Conservation (phyloP, 2,329 filamentous ascomycete species). For the Penicillium sp. region DNA sequence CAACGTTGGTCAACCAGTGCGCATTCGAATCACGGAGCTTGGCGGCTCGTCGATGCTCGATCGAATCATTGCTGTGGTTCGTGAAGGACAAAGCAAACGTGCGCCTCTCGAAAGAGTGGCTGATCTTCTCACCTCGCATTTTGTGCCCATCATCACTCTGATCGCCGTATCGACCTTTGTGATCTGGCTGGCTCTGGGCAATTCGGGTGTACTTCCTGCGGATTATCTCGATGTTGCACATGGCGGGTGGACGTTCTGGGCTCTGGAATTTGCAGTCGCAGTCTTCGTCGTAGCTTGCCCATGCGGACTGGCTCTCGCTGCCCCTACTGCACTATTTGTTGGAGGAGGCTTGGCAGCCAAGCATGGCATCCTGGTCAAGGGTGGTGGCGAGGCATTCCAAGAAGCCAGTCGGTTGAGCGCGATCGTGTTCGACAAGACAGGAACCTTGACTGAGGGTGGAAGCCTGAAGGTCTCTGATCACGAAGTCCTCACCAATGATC, state of each 20-base stretch:
- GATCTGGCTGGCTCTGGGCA: conserved; percentile 49
- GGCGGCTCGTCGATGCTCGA: conserved; percentile 53
- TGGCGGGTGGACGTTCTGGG: conserved; percentile 55
- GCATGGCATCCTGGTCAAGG: conserved; percentile 78
- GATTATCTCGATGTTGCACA: conserved; percentile 55
- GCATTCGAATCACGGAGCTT: conserved; percentile 45
- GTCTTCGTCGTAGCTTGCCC: conserved; percentile 87
- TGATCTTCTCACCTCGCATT: conserved; percentile 51
- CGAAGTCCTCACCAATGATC: conserved; percentile 39
- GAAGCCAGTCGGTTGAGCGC: conserved; percentile 76
- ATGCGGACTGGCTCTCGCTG: conserved; percentile 80
- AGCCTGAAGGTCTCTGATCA: conserved; percentile 58
- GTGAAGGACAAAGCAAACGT: conserved; percentile 51
- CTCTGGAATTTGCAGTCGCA: conserved; percentile 70
- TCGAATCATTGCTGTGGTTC: conserved; percentile 51
- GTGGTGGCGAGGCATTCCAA: conserved; percentile 82
- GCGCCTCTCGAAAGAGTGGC: conserved; percentile 52
- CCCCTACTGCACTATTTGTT: conserved; percentile 83
- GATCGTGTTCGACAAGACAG: conserved; percentile 87
- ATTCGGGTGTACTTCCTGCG: conserved; percentile 44
- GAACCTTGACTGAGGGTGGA: conserved; percentile 72
- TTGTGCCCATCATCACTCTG: conserved; percentile 51
- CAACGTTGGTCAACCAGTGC: conserved; percentile 49
- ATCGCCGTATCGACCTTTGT: conserved; percentile 50
- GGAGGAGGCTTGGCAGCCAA: conserved; percentile 78